Base-by-base conservation (phyloP, 805 yeast genomes). In the Cephaloascus fragrans region DNA sequence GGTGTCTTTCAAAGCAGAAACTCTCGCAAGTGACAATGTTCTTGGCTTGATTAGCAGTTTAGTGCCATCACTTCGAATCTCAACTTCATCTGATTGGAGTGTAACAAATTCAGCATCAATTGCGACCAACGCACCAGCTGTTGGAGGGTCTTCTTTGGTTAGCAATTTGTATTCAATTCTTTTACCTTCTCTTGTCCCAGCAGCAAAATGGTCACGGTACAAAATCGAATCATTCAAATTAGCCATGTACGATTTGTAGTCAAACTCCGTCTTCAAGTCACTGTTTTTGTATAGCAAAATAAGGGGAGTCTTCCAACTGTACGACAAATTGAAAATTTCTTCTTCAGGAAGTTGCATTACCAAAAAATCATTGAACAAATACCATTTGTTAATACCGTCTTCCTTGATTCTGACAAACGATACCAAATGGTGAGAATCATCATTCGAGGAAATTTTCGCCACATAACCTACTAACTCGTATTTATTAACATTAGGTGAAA, bases 101-200 rank as follows among this genome's bases (percentile, higher is more conserved):
- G 80, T 73, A 3, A 93, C 97, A 67, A 94, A 93, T 57, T 93
- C 99, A 0, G 99, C 97, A 65, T 93, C 99, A 41, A 93, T 82
- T 0, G 97, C 98, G 16, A 90, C 80, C 32, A 88, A 56, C 1
- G 85, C 67, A 0, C 96, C 96, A 0, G 79, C 71, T 17, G 52
- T 52, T 0, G 96, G 96, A 0, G 86, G 84, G 48, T 83, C 89
- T 36, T 71, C 68, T 26, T 61, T 61, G 0, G 87, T 77, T 41
- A 86, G 60, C n/a, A 83, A 62, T 47, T 76, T 72, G 52, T 83
- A 85, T 45, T 86, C 90, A 38, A 72, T 64, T 35, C 65, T 68
- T 41, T 70, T 67, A 1, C 69, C 72, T 38, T 75, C 76, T 43
- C 88, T 65, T 4, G 77, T 74, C 1, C 81, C 80, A 14, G 75